Evolutionary conservation across 768 basidiomycete genomes (phyloP).

Genomic region (Suillus subaureus): DNA sequence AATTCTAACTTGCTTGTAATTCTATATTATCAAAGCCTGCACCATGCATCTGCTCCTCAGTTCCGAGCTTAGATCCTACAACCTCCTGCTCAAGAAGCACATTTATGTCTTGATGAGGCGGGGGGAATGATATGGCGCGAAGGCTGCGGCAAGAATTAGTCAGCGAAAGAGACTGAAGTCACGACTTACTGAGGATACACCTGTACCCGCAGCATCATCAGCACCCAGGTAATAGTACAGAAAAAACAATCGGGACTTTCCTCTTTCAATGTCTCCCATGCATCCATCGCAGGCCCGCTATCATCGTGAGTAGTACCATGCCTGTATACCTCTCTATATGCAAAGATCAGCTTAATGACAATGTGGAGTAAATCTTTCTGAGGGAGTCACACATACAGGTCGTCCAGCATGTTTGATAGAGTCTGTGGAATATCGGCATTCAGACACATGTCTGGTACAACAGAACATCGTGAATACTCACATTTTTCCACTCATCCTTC

Average conservation of each 20-base stretch:
- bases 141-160: background rate
- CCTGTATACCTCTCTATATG: background rate
- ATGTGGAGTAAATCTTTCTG: background rate
- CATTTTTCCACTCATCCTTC: background rate
- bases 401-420: background rate
- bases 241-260: background rate
- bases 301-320: background rate
- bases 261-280: background rate
- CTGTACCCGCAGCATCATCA: background rate
- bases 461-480: background rate
- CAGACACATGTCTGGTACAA: background rate
- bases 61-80: background rate
- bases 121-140: background rate
- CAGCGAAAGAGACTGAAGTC: background rate
- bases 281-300: background rate
- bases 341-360: background rate
- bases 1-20: background rate
- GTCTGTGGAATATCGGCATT: background rate
- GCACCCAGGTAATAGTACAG: no score
- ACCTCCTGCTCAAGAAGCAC: background rate
- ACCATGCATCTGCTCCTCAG: background rate
- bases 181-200: background rate
- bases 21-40: background rate
- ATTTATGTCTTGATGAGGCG: background rate
- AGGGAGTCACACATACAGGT: background rate